Base-by-base conservation (phyloP, 768 basidiomycete genomes). In the Tubosaeta sp. region DNA sequence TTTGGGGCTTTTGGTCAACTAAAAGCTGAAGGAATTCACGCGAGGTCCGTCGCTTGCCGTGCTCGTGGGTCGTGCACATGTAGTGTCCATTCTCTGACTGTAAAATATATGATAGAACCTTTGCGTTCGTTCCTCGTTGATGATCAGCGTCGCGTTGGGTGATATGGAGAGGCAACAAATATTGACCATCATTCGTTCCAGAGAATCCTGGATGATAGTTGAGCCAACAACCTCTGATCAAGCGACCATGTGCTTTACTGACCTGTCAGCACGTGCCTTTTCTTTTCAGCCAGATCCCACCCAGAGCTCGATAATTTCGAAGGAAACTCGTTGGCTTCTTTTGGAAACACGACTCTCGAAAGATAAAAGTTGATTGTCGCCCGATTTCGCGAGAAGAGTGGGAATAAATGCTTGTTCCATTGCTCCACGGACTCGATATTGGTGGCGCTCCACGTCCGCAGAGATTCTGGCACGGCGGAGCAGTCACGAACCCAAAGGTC, bases 341-440 rank as follows among this genome's bases (percentile, higher is more conserved):
- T 75, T 6, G 78, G 79, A 50, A 81, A 79, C 11, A 80, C 79
- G 3, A 74, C 57, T n/a, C 66, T 59, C 0, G 71, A 60, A 18
- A 81, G 64, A 59, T 69, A 81, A 58, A 81, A 81, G 38, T 81
- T 68, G 13, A 67, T 53, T 6, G 58, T 53, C 3, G 44, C 52
- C 22, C 53, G 51, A 44, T 65, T 65, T 25, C 47, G 46, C 6
- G 57, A 57, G 53, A 78, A 74, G 1, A 63, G 51, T 12, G 70
- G 73, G 24, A 67, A 51, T 5, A 79, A 49, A 8, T 52, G n/a
- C 10, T 4, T 51, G 14, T 46, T 53, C 27, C 61, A 57, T 56
- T 72, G 74, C 1, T 63, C 56, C 3, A 49, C 39, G 44, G 78
- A 77, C 25, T 72, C 59, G 21, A 67, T 45, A 48, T 81, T 81